These are phyloP conservation scores for Helminthosporium solani DNA, from an alignment of 2,329 filamentous ascomycete genomes.

Conservation along the genomic window DNA sequence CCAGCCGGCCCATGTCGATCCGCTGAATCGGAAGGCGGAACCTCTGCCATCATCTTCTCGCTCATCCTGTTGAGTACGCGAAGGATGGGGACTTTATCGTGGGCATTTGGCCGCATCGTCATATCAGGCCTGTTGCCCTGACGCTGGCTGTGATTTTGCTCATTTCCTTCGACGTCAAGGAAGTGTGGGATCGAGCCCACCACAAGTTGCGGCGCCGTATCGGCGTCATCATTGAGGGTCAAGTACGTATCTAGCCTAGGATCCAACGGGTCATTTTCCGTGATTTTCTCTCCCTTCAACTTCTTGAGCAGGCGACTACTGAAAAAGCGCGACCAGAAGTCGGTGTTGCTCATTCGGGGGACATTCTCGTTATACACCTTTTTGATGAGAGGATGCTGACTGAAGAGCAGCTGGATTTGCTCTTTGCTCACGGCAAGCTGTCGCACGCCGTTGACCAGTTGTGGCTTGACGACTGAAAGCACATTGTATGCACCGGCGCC, in stretches of 20 bases:
- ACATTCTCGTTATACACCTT: constrained; percentile 92
- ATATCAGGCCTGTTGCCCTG: constrained; percentile 84
- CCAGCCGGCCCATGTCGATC: constrained; percentile 65
- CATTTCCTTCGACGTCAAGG: constrained; percentile 90
- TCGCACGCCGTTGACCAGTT: constrained; percentile 65
- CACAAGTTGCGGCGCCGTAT: constrained; percentile 46
- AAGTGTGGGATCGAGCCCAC: constrained; percentile 77
- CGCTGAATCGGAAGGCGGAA: constrained; percentile 70
- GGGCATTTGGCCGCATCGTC: constrained; percentile 78
- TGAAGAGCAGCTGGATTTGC: constrained; percentile 90
- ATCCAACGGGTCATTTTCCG: constrained; percentile 74
- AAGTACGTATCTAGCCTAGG: constrained; percentile 84
- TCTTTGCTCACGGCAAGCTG: constrained; percentile 86
- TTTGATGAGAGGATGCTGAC: constrained; percentile 87
- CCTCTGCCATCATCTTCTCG: constrained; percentile 88
- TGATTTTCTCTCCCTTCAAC: constrained; percentile 83
- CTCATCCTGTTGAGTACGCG: constrained; percentile 86
- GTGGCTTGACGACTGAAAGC: constrained; percentile 81
- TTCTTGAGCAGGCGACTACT: constrained; percentile 87
- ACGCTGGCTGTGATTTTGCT: constrained; percentile 87
- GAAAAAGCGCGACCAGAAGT: constrained; percentile 96
- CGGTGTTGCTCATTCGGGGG: constrained; percentile 67
- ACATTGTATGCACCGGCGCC: constrained; percentile 91
- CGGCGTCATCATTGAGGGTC: constrained; percentile 64
- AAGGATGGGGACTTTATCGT: constrained; percentile 82